Conservation (phyloP, 192 early-diverging fungal species). For the Backusella luteola region DNA sequence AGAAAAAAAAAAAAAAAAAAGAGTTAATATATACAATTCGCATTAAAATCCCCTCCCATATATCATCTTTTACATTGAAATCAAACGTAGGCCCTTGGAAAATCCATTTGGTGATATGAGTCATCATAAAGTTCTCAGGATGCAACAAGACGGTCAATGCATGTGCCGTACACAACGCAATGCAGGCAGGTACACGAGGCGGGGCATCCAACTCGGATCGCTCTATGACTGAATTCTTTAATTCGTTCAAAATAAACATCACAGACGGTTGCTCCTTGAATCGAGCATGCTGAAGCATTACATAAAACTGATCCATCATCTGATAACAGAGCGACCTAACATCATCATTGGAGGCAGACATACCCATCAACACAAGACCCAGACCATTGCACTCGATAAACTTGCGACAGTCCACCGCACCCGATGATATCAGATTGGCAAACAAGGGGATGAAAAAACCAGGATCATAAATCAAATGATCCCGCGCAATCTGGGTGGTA, state of each 20-base stretch:
- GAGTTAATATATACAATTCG: neutral
- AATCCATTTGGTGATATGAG: slow-evolving; percentile 72
- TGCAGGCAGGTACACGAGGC: slow-evolving; percentile 63
- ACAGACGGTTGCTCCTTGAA: slow-evolving; percentile 75
- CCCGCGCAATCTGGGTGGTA: slow-evolving; percentile 1
- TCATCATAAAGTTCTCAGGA: slow-evolving; percentile 77
- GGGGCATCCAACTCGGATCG: slow-evolving; percentile 38
- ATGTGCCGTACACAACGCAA: slow-evolving; percentile 69
- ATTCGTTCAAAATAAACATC: slow-evolving; percentile 58
- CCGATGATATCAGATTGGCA: slow-evolving; percentile 48
- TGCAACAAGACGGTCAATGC: slow-evolving; percentile 56
- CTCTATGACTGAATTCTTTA: slow-evolving; percentile 66
- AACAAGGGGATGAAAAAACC: slow-evolving; percentile 72
- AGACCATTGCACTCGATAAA: slow-evolving; percentile 71
- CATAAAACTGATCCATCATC: slow-evolving; percentile 65
- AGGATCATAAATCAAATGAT: slow-evolving; percentile 52
- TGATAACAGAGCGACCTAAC: slow-evolving; percentile 65
- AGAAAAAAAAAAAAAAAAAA: neutral
- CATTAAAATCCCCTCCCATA: too few species aligned
- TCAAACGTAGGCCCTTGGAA: slow-evolving; percentile 71
- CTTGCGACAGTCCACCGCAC: slow-evolving; percentile 54
- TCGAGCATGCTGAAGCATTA: slow-evolving; percentile 41
- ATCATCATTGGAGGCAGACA: slow-evolving; percentile 53
- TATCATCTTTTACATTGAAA: slow-evolving; percentile 47
- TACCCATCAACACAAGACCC: slow-evolving; percentile 62